These are phyloP conservation scores for Magnusiomyces paraingens DNA, from an alignment of 1,139 yeast species.

Conservation along the genomic window DNA sequence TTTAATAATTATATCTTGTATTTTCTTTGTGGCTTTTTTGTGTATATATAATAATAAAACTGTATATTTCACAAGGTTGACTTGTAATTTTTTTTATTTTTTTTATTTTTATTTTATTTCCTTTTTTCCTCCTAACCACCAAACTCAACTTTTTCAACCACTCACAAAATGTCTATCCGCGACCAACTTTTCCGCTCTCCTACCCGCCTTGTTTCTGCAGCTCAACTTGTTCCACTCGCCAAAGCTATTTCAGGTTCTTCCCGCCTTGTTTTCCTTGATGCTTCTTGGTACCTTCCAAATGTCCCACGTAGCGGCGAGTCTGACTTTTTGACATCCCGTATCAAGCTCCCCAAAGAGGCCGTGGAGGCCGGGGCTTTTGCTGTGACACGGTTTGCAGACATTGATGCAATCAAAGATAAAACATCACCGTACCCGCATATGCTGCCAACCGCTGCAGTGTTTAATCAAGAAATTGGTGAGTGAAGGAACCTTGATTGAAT, in stretches of 20 bases:
- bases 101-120: not conserved
- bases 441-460: conserved; percentile 60
- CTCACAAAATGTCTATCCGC: too few relatives aligned
- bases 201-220: not conserved
- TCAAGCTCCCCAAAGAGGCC: conserved; percentile 36
- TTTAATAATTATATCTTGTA: not conserved
- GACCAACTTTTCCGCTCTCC: too few relatives aligned
- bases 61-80: not conserved
- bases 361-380: conserved; percentile 51
- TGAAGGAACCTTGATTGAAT: not conserved
- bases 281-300: conserved; percentile 91
- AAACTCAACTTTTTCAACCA: too few relatives aligned
- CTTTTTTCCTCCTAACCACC: too few relatives aligned
- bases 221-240: not conserved
- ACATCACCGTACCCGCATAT: conserved; percentile 74
- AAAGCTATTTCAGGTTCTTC: not conserved
- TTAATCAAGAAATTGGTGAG: conserved; percentile 38
- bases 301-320: conserved; percentile 47
- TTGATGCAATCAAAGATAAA: conserved; percentile 59
- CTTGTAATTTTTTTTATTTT: too few relatives aligned
- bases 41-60: not conserved
- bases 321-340: conserved; percentile 23
- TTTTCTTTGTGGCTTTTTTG: not conserved
- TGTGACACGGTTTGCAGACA: conserved; percentile 51
- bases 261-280: conserved; percentile 52